Evolutionary conservation across 2,329 filamentous ascomycete genomes (phyloP), one percentile per base, ranked within the genome.

Genomic region (Fusarium nygamai): DNA sequence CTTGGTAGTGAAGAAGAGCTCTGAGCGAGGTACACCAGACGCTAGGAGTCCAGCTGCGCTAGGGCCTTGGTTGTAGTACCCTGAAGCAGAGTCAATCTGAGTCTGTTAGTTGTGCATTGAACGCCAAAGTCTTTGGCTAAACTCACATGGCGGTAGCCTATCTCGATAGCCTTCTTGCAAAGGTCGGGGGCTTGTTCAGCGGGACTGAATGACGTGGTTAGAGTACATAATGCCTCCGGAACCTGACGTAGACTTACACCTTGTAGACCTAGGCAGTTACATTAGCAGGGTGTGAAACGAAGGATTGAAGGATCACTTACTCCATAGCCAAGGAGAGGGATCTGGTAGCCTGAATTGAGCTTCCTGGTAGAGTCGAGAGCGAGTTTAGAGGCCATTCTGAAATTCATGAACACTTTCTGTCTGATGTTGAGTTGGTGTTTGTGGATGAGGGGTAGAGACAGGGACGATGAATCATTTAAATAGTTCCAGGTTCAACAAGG

Each of bases 1-100:
- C 79, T 90, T 90, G 73, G 87, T 86, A 39, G 88, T 89, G 82
- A 88, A 89, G 83, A 87, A 89, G 79, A 90, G 81, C 5, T 88
- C 81, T 34, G 83, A 82, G 54, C 88, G 84, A 12, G 85, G 81
- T 10, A 88, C 64, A 27, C 81, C 82, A 48, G 83, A 82, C 12
- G 81, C 79, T 8, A 82, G 77, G 64, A 89, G 85, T 41, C 84
- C 84, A 12, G 82, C 81, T n/a, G 85, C 87, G 60, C 84, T 85
- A 16, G 83, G 83, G 17, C 83, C 85, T 73, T 89, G 87, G 76
- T 90, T 90, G 46, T 78, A 79, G 79, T 90, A 89, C 14, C 80
- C 82, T 12, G 85, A 85, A 6, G 88, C 88, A 17, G 86, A 88
- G 80, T 90, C 88, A 73, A 89, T 85, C 86, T 88, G 58, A 19